A percentile compares a stretch with the other conserved stretches of the same genome.
Evolutionary conservation across 169 alveolate genomes (phyloP).

Genomic region (Eimeria acervulina): DNA sequence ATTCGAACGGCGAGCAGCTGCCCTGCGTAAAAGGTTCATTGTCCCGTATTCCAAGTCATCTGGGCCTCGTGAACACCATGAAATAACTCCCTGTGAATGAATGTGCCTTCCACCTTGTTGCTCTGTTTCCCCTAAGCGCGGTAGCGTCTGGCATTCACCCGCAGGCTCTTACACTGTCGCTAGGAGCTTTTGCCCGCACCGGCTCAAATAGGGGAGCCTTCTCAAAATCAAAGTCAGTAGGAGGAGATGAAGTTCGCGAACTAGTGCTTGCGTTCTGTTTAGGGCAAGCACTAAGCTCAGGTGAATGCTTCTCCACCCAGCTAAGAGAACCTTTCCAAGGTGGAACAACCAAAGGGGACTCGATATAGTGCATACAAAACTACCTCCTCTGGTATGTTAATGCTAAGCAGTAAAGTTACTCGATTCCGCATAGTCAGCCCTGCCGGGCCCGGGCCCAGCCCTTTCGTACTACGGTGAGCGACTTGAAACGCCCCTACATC

Average conservation of each 20-base stretch:
- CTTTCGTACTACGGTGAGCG: not conserved
- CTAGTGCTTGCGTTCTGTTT: not conserved
- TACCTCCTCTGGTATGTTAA: not conserved
- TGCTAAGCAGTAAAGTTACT: not conserved
- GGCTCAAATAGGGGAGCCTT: not conserved
- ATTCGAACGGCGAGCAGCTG: not conserved
- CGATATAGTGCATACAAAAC: not conserved
- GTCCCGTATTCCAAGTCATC: constrained; percentile 38
- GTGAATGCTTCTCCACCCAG: not conserved
- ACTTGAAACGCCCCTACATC: not conserved
- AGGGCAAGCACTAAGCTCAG: constrained; percentile 2
- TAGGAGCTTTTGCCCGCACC: not conserved
- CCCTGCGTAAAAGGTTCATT: constrained; percentile 19
- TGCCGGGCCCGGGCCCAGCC: constrained; percentile 64
- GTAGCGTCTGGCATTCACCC: not conserved
- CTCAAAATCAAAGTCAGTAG: not conserved
- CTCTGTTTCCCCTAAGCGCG: not conserved
- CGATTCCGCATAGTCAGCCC: not conserved
- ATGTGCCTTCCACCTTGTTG: not conserved
- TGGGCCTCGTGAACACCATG: not conserved
- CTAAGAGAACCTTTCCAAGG: not conserved
- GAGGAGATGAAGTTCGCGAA: not conserved
- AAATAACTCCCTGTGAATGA: not conserved
- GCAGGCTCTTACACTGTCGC: not conserved
- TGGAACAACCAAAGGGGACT: not conserved